A percentile compares a stretch with the other conserved stretches of the same genome.
phyloP scores from a whole-genome alignment of 2,329 filamentous ascomycete genomes.

The Fusarium sambucinum region DNA sequence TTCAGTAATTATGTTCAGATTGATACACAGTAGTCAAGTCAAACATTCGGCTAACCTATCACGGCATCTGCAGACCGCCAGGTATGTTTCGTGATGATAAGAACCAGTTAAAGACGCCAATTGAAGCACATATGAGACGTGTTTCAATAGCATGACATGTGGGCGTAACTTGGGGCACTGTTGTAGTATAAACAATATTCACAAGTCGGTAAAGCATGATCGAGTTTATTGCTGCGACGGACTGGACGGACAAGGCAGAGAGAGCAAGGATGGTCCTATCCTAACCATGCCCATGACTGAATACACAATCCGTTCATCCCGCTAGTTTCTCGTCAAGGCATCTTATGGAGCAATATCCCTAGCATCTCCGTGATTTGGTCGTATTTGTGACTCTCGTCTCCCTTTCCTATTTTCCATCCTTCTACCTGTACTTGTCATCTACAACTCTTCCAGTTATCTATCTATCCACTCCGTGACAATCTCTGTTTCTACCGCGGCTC shows the following conservation, averaged over 20 bases:
- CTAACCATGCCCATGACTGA: constrained; percentile 13
- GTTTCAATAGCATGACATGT: constrained; percentile 21
- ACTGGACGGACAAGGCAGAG: constrained; percentile 9
- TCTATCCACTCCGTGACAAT: constrained; percentile 18
- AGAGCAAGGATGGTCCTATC: constrained; percentile 25
- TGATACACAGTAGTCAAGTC: not conserved
- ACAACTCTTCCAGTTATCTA: constrained; percentile 15
- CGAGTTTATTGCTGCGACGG: not conserved
- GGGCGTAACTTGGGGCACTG: not conserved
- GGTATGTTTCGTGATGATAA: constrained; percentile 23
- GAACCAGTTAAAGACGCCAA: constrained; percentile 33
- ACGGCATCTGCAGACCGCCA: constrained; percentile 19
- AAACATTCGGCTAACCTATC: constrained; percentile 22
- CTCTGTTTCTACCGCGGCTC: constrained; percentile 9
- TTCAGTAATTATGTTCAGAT: constrained; percentile 1
- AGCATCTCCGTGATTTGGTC: constrained; percentile 31
- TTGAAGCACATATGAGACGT: constrained; percentile 21
- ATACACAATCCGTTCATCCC: constrained; percentile 37
- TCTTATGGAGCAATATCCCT: constrained; percentile 18
- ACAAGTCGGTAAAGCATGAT: constrained; percentile 8
- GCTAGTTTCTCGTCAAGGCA: constrained; percentile 25
- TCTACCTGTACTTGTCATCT: constrained; percentile 4
- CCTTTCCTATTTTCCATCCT: constrained; percentile 15
- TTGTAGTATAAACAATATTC: not conserved
- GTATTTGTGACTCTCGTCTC: constrained; percentile 27